Evolutionary conservation across 441 rosid genomes (phyloP).

Genomic region (Gossypium schwendimanii): DNA sequence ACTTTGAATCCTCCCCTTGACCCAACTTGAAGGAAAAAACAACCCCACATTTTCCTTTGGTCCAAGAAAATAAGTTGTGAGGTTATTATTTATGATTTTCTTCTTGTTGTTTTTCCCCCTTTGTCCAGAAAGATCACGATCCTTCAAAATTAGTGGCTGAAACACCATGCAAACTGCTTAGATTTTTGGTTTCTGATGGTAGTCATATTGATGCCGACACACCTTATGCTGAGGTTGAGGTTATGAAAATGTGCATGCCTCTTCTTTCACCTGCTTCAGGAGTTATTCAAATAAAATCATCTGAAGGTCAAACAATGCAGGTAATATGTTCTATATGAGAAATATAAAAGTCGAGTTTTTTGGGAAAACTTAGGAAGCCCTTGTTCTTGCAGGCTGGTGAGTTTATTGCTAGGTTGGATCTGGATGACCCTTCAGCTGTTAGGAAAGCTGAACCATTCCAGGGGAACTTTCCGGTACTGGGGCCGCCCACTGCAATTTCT

Average conservation of each 20-base stretch:
- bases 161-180: conserved; percentile 97
- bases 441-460: conserved; percentile 95
- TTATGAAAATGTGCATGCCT: conserved; percentile 99
- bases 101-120: background rate
- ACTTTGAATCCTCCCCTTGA: background rate
- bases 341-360: background rate
- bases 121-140: conserved; percentile 83
- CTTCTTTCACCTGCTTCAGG: conserved; percentile 99
- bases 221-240: conserved; percentile 99
- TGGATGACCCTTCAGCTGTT: conserved; percentile 99
- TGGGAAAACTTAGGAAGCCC: background rate
- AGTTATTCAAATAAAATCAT: conserved; percentile 70
- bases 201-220: conserved; percentile 88
- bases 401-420: conserved; percentile 91
- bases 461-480: conserved; percentile 83
- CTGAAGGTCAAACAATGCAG: conserved; percentile 99
- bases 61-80: background rate
- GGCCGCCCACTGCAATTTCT: conserved; percentile 91
- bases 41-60: background rate
- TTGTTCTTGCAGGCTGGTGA: conserved; percentile 79
- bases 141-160: conserved; percentile 97
- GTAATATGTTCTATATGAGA: conserved; percentile 30
- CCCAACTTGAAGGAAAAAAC: conserved; percentile 5
- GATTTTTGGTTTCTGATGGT: conserved; percentile 86
- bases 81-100: conserved; percentile 18